phyloP scores from a whole-genome alignment of 768 basidiomycete genomes.

The Kondoa malvinella region DNA sequence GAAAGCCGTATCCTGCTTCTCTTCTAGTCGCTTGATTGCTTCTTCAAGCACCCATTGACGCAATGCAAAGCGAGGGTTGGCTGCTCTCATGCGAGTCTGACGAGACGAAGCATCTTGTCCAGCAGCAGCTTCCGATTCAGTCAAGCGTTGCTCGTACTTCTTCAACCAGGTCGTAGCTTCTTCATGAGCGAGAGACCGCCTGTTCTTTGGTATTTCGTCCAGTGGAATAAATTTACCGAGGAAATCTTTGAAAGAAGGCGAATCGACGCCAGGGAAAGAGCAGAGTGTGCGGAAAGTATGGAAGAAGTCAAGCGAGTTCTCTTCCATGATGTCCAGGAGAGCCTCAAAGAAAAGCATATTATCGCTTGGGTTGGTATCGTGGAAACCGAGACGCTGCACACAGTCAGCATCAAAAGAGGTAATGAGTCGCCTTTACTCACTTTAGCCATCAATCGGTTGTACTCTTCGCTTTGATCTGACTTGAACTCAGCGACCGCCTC shows the following conservation, averaged over 20 bases:
- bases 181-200: neutral
- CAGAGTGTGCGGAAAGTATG: conserved; percentile 59
- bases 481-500: conserved; percentile 50
- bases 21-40: conserved; percentile 59
- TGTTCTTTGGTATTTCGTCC: conserved; percentile 3
- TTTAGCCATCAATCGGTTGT: conserved; percentile 53
- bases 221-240: conserved; percentile 21
- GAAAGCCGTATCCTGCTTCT: conserved; percentile 46
- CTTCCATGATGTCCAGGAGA: conserved; percentile 56
- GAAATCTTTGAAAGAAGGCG: conserved; percentile 18
- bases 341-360: conserved; percentile 46
- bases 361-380: conserved; percentile 43
- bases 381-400: conserved; percentile 57
- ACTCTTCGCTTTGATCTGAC: conserved; percentile 46
- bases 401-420: neutral
- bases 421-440: conserved; percentile 34
- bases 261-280: conserved; percentile 42
- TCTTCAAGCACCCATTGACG: conserved; percentile 95
- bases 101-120: conserved; percentile 28
- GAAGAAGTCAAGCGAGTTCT: conserved; percentile 69
- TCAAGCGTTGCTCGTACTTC: conserved; percentile 42
- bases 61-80: conserved; percentile 80
- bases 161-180: conserved; percentile 27
- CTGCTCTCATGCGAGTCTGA: conserved; percentile 39
- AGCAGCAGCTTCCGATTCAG: conserved; percentile 29